phyloP scores from a whole-genome alignment of 495 filamentous ascomycete genomes.

The Parathielavia hyrcaniae region DNA sequence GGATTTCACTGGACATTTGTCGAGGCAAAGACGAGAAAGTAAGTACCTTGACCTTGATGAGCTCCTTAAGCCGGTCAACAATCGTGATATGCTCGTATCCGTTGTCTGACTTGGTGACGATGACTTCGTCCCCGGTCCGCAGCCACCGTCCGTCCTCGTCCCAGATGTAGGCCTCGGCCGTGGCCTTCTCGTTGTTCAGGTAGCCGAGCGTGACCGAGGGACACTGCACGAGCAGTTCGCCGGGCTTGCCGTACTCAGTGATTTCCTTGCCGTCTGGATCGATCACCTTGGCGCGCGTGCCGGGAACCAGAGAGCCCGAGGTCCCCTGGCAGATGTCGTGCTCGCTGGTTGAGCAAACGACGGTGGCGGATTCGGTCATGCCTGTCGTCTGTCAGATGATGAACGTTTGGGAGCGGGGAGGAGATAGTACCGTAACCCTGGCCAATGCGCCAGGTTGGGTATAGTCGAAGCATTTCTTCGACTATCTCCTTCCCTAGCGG shows the following conservation, averaged over 20 bases:
- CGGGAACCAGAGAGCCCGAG: constrained; percentile 65
- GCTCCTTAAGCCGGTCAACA: constrained; percentile 84
- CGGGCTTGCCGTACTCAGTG: constrained; percentile 65
- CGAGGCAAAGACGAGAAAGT: too few relatives aligned
- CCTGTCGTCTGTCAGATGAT: constrained; percentile 38
- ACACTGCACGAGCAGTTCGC: constrained; percentile 70
- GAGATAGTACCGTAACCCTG: constrained; percentile 69
- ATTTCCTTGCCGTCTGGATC: constrained; percentile 70
- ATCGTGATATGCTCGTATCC: constrained; percentile 76
- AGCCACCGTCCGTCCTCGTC: constrained; percentile 71
- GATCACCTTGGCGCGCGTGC: constrained; percentile 61
- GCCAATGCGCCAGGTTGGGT: constrained; percentile 59
- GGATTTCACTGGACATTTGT: background rate
- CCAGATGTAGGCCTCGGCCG: constrained; percentile 67
- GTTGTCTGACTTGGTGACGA: constrained; percentile 54
- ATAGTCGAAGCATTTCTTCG: constrained; percentile 55
- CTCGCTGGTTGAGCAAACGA: constrained; percentile 59
- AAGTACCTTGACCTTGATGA: constrained; percentile 86
- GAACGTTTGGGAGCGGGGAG: background rate
- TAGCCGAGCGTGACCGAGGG: constrained; percentile 79
- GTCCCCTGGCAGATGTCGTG: constrained; percentile 67
- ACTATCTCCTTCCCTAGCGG: constrained; percentile 77
- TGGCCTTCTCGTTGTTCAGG: constrained; percentile 77
- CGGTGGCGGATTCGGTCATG: constrained; percentile 75
- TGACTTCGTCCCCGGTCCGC: constrained; percentile 78